These are phyloP conservation scores for Penicillium vulpinum DNA, from an alignment of 2,329 filamentous ascomycete species.

Conservation along the genomic window DNA sequence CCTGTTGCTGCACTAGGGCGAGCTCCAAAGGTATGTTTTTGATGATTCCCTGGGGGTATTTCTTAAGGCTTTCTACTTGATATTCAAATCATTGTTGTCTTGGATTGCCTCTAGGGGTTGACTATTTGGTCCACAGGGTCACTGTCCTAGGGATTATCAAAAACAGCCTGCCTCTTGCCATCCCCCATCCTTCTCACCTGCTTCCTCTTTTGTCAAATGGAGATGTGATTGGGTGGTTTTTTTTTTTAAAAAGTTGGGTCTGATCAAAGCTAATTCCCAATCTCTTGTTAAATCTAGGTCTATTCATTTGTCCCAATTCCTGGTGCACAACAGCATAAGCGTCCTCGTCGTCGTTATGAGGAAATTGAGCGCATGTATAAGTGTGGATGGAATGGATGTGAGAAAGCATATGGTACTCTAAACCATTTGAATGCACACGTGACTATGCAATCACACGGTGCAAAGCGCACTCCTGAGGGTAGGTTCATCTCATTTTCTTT, in stretches of 20 bases:
- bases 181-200: no score
- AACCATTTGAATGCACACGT: constrained; percentile 98
- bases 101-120: constrained; percentile 27
- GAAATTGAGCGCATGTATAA: constrained; percentile 99
- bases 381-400: constrained; percentile 96
- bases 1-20: constrained; percentile 59
- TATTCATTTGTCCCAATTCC: constrained; percentile 98
- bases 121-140: constrained; percentile 9
- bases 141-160: constrained; percentile 21
- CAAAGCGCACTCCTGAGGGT: constrained; percentile 97
- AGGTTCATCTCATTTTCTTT: constrained; percentile 42
- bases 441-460: constrained; percentile 96
- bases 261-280: constrained; percentile 13
- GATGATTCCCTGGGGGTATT: constrained; percentile 37
- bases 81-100: constrained; percentile 31
- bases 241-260: constrained; percentile 1
- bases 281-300: constrained; percentile 60
- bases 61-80: constrained; percentile 30
- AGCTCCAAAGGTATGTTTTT: constrained; percentile 61
- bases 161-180: constrained; percentile 26
- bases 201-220: constrained; percentile 4
- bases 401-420: constrained; percentile 96
- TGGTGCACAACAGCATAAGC: constrained; percentile 94
- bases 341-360: constrained; percentile 88
- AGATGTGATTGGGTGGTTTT: constrained; percentile 7